These are phyloP conservation scores for Bassia scoparia DNA, from an alignment of 148 eudicot species.

Conservation along the genomic window DNA sequence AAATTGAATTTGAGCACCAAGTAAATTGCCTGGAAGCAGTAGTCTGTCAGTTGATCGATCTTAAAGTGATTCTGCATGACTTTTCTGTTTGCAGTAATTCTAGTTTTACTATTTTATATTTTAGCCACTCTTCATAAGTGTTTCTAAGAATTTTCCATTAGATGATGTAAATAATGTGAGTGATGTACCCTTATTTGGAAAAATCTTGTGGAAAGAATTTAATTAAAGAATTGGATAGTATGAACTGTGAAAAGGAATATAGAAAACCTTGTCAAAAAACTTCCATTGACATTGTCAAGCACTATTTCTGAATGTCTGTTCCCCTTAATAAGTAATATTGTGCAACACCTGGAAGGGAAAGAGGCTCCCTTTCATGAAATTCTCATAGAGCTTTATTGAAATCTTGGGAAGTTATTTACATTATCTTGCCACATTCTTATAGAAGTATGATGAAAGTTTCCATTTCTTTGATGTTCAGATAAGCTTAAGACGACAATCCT, in stretches of 20 bases:
- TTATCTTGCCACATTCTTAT: background rate
- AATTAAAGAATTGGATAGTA: too few species aligned
- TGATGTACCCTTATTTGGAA: background rate
- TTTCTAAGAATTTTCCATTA: background rate
- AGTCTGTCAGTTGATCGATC: background rate
- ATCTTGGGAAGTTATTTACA: slow-evolving; percentile 3
- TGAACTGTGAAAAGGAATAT: background rate
- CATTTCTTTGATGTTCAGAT: slow-evolving; percentile 23
- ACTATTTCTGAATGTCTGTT: background rate
- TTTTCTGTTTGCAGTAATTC: background rate
- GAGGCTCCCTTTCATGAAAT: background rate
- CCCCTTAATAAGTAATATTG: background rate
- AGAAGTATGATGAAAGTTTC: background rate
- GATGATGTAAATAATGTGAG: background rate
- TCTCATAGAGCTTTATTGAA: background rate
- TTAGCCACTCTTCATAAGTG: background rate
- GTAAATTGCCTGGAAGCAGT: too few species aligned
- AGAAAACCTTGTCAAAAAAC: too few species aligned
- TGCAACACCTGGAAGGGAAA: background rate
- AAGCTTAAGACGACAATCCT: slow-evolving; percentile 26
- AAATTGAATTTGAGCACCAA: background rate
- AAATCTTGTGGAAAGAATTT: too few species aligned
- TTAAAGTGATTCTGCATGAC: background rate
- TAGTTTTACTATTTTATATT: background rate
- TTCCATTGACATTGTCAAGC: background rate